Evolutionary conservation across 2,329 filamentous ascomycete species (phyloP), one percentile per base, ranked within the genome.

Genomic region (Geosmithia putterillii): DNA sequence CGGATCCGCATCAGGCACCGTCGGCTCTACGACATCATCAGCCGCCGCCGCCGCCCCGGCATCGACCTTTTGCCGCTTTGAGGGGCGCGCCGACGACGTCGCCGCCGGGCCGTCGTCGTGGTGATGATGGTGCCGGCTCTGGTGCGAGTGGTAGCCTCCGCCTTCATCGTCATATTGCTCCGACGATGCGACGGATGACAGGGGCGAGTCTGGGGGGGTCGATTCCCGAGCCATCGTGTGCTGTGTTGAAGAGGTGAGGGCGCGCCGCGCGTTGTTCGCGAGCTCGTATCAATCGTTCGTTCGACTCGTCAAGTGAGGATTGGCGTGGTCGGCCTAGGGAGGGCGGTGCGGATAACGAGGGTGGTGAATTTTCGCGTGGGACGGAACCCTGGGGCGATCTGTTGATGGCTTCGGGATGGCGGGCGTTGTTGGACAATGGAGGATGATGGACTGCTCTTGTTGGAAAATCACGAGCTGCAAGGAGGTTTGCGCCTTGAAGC

Each of bases 1-100:
- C 51, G 74, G 73, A 60, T 79, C 62, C 46, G 73, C 60, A 42
- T 71, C 64, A 12, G 65, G 65, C 3, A 67, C 66, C 8, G 65
- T 57, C 38, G 56, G 60, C 19, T 65, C 63, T 23, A 57, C 60
- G 40, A 66, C 57, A 10, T 64, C 56, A 15, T 67, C 65, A 0
- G 69, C 67, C 10, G 68, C 69, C 9, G 67, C 63, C 20, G 62
- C 66, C 20, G 68, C 71, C 21, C 62, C 63, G 44, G 58, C 62
- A 41, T 64, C 64, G 17, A 67, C 49, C 52, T 70, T 68, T 46
- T 69, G 61, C 36, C 71, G 67, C 59, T 74, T 69, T 14, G 67
- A 57, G 8, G 69, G 67, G 22, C 64, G 65, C 17, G 60, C 50
- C n/a, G n/a, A n/a, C n/a, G n/a, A n/a, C n/a, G n/a, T n/a, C n/a